These are phyloP conservation scores for Colletotrichum graminicola DNA, from an alignment of 2,329 filamentous ascomycete species.

Conservation along the genomic window DNA sequence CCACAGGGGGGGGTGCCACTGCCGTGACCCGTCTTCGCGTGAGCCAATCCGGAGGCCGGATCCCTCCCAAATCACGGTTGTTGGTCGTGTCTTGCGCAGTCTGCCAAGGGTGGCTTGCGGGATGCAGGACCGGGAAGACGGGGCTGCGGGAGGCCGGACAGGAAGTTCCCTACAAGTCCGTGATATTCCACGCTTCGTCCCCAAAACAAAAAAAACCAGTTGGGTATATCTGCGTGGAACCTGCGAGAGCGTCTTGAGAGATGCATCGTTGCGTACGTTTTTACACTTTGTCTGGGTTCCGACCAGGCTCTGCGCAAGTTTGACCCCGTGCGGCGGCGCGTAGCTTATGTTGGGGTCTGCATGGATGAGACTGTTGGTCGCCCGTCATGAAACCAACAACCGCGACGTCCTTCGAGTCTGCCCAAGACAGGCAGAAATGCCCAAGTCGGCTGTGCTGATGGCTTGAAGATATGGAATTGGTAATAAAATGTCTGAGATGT, in stretches of 20 bases:
- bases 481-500: no score
- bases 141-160: neutral
- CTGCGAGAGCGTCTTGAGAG: neutral
- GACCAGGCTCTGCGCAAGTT: neutral
- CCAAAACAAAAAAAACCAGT: neutral
- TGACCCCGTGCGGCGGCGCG: neutral
- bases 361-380: neutral
- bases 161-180: neutral
- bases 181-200: neutral
- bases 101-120: neutral
- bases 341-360: neutral
- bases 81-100: neutral
- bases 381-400: neutral
- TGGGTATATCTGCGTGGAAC: neutral
- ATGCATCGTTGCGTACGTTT: neutral
- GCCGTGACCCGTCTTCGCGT: neutral
- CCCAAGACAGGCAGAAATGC: neutral
- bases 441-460: fast-evolving
- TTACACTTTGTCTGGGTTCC: neutral
- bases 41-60: neutral
- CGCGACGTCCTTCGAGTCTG: neutral
- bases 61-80: neutral
- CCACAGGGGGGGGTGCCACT: neutral
- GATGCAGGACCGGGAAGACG: neutral
- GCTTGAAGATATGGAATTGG: neutral